phyloP scores from a whole-genome alignment of 768 basidiomycete species.

The Basidioascus undulatus region DNA sequence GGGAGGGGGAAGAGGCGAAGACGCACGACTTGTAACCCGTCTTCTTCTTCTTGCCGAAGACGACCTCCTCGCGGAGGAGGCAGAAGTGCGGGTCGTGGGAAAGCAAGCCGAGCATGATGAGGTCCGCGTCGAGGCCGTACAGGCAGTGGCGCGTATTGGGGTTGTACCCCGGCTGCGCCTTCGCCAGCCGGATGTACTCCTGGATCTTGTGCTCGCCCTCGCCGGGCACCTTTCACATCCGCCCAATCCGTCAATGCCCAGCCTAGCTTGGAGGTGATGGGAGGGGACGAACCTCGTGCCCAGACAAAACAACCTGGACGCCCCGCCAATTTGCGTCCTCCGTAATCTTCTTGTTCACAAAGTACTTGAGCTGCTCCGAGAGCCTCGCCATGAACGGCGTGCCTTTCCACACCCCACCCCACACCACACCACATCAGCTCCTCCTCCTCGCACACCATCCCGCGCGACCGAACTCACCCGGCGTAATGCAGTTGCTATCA shows the following conservation, averaged over 20 bases:
- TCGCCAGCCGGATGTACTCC: slow-evolving; percentile 87
- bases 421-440: background rate
- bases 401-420: slow-evolving; percentile 35
- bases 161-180: slow-evolving; percentile 88
- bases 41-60: slow-evolving; percentile 71
- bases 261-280: background rate
- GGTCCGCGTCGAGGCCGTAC: slow-evolving; percentile 91
- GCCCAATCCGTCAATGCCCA: background rate
- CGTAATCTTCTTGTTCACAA: slow-evolving; percentile 90
- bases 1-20: background rate
- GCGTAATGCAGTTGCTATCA: slow-evolving; percentile 96
- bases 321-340: slow-evolving; percentile 91
- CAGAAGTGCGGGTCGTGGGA: slow-evolving; percentile 99
- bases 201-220: slow-evolving; percentile 99
- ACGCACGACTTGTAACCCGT: slow-evolving; percentile 40
- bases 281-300: slow-evolving; percentile 44
- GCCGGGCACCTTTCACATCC: slow-evolving; percentile 36
- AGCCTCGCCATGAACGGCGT: slow-evolving; percentile 86
- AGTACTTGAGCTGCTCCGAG: slow-evolving; percentile 82
- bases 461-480: slow-evolving; percentile 59
- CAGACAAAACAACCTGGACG: slow-evolving; percentile 77
- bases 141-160: slow-evolving; percentile 92
- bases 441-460: too few relatives aligned
- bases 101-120: slow-evolving; percentile 90
- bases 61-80: slow-evolving; percentile 87